Evolutionary conservation across 352 stramenopile genomes (phyloP), one percentile per base, ranked within the genome.

Genomic region (Peronospora destructor): DNA sequence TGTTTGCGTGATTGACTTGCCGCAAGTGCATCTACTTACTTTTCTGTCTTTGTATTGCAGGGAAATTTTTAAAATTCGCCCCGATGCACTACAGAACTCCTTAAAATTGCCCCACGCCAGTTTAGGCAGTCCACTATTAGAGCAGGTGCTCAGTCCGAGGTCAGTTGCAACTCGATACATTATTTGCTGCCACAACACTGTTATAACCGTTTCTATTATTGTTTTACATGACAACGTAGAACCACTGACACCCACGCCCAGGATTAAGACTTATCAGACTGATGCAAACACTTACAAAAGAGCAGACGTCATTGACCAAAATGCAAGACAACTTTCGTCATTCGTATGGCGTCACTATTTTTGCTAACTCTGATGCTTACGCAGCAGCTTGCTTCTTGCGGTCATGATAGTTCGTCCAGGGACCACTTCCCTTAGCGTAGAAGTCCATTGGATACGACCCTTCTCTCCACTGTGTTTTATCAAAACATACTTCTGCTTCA

Each of bases 391-490:
- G 43, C 8, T 47, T 47, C 48, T 84, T 70, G 28, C 59, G 54
- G 40, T 89, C 62, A 63, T 97, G 76, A 61, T 98, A 98, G 61
- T 99, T 99, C 8, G 87, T 97, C 97, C 97, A 99, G 11, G 85
- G 74, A 4, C 95, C 94, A 60, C 94, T 96, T 44, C 76, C 87
- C 42, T 97, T 95, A 33, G 91, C 87, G 63, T 99, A 99, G 62
- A 97, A 99, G 53, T 99, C 97, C 97, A 99, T 99, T 12, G 96
- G 96, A 79, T 99, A 99, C 12, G 72, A 66, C 5, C 68, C 76
- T 21, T 96, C 74, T 37, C 77, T 71, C 86, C 87, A 97, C 37
- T 83, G 53, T 5, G 72, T 76, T 59, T 93, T 76, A 39, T 91
- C 94, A 19, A 99, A 59, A 38, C 82, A 94, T 0, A 99, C 95